Conservation (phyloP, 495 filamentous ascomycete genomes). For the Annulohypoxylon bovei region DNA sequence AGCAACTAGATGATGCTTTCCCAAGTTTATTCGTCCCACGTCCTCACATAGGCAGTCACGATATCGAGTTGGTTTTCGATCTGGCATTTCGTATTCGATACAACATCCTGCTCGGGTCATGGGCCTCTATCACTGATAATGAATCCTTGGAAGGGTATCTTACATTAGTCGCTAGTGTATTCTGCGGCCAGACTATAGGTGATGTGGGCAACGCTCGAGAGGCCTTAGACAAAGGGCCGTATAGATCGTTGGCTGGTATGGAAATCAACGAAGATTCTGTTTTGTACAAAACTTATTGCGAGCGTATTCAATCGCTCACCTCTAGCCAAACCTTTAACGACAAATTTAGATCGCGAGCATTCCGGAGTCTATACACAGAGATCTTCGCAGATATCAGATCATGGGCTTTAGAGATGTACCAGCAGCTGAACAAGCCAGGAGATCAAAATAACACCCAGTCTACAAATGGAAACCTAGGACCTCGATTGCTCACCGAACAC, state of each 20-base stretch:
- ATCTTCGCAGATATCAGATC: slow-evolving; percentile 28
- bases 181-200: slow-evolving; percentile 20
- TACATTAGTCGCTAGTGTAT: slow-evolving; percentile 27
- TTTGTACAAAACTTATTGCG: neutral
- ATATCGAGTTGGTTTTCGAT: neutral
- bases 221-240: slow-evolving; percentile 26
- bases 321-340: slow-evolving; percentile 9
- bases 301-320: slow-evolving; percentile 18
- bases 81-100: slow-evolving; percentile 39
- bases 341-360: slow-evolving; percentile 1
- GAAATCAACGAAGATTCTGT: slow-evolving; percentile 8
- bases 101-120: slow-evolving; percentile 19
- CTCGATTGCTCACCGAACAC: neutral
- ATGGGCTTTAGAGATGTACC: slow-evolving; percentile 35
- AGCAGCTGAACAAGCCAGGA: slow-evolving; percentile 7
- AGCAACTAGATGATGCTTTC: slow-evolving; percentile 36
- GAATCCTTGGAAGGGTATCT: slow-evolving; percentile 10
- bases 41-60: neutral
- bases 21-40: slow-evolving; percentile 10
- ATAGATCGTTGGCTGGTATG: slow-evolving; percentile 26
- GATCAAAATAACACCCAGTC: neutral
- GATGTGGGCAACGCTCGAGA: slow-evolving; percentile 7
- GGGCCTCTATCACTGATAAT: slow-evolving; percentile 7
- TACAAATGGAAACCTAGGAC: neutral
- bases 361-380: slow-evolving; percentile 14